Base-by-base conservation (phyloP, 495 filamentous ascomycete species). In the Corynascus novoguineensis region DNA sequence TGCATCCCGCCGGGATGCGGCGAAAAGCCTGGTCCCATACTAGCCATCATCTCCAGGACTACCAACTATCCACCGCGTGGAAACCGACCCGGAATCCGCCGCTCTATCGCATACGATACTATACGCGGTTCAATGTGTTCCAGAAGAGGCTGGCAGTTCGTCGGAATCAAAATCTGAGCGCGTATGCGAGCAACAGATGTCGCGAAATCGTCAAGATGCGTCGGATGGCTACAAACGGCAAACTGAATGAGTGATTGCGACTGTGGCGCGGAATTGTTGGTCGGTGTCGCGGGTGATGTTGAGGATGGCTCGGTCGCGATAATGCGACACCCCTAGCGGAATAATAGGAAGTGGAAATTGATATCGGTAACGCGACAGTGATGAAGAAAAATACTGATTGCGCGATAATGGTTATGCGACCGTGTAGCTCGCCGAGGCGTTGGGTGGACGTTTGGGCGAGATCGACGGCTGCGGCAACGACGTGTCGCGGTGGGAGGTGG, bases 1-100 rank as follows among this genome's bases (percentile, higher is more conserved):
- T 82, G 82, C 72, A 92, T 89, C 70, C 78, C 83, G 79, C 82
- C 76, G 85, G 87, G 75, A 80, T 84, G 71, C 71, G 70, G 68
- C 67, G 84, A 78, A 73, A 85, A 90, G 53, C 79, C 73, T 68
- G 85, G 84, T 65, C 79, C 78, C 76, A 89, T 84, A 65, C 83
- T 82, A 42, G 64, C 61, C 83, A 86, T 87, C 81, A 81, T 81
- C 62, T 73, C 73, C 68, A 38, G 50, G 45, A 57, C 37, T 67
- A 73, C 68, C 75, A 71, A 75, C 53, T 71, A 77, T 69, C 75
- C 76, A 78, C 76, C 46, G 58, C 67, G 75, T 75, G 75, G 75
- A 78, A 73, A 72, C 73, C 73, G 74, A 78, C 74, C 54, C 55
- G 55, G 25, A 49, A 44, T 55, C 50, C 54, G 61, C 53, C 53